Evolutionary conservation across 1,139 yeast species (phyloP).

Genomic region (Kurtzmaniella quercitrusa): DNA sequence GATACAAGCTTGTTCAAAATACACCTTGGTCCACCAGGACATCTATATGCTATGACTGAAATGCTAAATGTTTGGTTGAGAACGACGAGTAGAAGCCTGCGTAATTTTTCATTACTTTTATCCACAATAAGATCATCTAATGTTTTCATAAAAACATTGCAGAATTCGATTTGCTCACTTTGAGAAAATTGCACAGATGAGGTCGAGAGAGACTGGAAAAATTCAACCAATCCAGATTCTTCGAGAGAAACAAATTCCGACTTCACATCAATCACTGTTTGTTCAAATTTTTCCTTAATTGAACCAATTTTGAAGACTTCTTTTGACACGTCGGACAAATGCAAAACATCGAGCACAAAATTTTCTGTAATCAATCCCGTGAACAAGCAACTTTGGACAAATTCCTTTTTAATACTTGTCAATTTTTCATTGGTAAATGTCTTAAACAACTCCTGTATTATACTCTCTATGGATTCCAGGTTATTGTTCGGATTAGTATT

Average conservation of each 20-base stretch:
- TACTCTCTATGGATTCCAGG: conserved; percentile 16
- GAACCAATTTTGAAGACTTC: conserved; percentile 21
- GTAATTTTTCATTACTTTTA: conserved; percentile 40
- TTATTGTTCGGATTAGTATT: conserved; percentile 4
- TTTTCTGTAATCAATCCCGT: conserved; percentile 36
- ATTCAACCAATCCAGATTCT: conserved; percentile 47
- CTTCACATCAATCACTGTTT: conserved; percentile 41
- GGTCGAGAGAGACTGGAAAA: conserved; percentile 23
- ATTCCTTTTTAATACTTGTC: conserved; percentile 43
- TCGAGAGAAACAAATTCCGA: conserved; percentile 54
- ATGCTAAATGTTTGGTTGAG: conserved; percentile 37
- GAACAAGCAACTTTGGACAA: conserved; percentile 46
- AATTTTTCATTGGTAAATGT: conserved; percentile 11
- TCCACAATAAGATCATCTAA: conserved; percentile 38
- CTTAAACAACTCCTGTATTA: conserved; percentile 15
- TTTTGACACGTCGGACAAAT: conserved; percentile 3
- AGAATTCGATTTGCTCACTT: conserved; percentile 27
- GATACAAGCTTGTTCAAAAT: conserved; percentile 27
- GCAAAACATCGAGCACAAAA: conserved; percentile 22
- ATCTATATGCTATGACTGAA: conserved; percentile 36
- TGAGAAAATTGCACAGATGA: conserved; percentile 4
- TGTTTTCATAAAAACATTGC: conserved; percentile 26
- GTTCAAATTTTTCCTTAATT: conserved; percentile 18
- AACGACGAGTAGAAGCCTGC: conserved; percentile 46
- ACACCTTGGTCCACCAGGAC: conserved; percentile 18